These are phyloP conservation scores for Geranium incanum DNA, from an alignment of 441 rosid species.

Conservation along the genomic window DNA sequence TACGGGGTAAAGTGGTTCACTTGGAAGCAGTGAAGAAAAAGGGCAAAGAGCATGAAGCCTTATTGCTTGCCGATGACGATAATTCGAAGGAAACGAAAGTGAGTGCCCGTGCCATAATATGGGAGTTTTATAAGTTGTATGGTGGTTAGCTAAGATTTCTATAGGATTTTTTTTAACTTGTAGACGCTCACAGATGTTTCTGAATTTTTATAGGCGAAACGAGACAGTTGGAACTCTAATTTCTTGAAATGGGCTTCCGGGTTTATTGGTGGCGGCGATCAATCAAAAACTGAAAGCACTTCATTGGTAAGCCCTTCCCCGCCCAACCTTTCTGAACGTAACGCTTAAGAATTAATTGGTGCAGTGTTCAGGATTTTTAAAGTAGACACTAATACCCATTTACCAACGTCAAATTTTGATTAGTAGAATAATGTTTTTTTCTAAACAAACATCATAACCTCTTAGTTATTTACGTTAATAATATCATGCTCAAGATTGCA, in stretches of 20 bases:
- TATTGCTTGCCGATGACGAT: conserved; percentile 64
- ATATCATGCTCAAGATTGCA: too few relatives aligned
- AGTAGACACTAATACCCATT: too few relatives aligned
- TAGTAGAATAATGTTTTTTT: too few relatives aligned
- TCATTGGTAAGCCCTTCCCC: conserved; percentile 23
- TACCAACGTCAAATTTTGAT: too few relatives aligned
- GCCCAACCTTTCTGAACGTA: neutral
- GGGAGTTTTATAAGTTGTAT: conserved; percentile 11
- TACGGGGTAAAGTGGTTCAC: conserved; percentile 94
- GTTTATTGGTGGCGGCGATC: conserved; percentile 63
- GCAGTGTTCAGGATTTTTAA: too few relatives aligned
- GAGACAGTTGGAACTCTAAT: conserved; percentile 75
- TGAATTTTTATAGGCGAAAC: conserved; percentile 38
- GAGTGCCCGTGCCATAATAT: conserved; percentile 25
- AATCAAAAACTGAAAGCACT: conserved; percentile 38
- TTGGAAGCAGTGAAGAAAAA: conserved; percentile 81
- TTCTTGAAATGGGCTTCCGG: conserved; percentile 93
- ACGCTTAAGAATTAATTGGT: too few relatives aligned
- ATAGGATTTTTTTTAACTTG: conserved; percentile 9
- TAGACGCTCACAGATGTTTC: conserved; percentile 19
- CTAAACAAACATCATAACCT: too few relatives aligned
- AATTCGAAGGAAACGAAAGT: conserved; percentile 43
- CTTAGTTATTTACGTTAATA: too few relatives aligned
- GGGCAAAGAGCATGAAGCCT: conserved; percentile 89
- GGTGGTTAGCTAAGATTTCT: conserved; percentile 5